Percentiles rank a stretch among this genome's conserved stretches.
phyloP scores from a whole-genome alignment of 345 rosid genomes.

The Clarkia xantiana region DNA sequence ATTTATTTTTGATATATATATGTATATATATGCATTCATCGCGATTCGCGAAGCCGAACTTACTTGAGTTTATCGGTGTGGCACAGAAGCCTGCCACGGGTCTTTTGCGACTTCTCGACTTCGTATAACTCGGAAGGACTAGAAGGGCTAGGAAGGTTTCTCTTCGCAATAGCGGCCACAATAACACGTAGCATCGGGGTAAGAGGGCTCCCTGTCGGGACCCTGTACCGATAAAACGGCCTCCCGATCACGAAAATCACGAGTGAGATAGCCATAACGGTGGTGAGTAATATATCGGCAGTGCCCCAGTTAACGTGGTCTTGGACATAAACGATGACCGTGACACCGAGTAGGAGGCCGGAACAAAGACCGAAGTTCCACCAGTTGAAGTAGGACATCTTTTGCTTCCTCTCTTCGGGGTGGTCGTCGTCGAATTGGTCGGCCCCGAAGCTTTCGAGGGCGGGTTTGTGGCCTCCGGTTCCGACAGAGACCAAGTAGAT shows the following conservation, averaged over 20 bases:
- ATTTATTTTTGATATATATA: too few species aligned
- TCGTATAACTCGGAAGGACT: constrained; percentile 44
- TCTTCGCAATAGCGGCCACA: constrained; percentile 61
- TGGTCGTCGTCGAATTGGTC: constrained; percentile 89
- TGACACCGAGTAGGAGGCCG: constrained; percentile 66
- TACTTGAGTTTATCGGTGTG: constrained; percentile 63
- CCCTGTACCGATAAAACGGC: constrained; percentile 58
- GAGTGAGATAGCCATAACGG: constrained; percentile 52
- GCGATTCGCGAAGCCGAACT: background rate
- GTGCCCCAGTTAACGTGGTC: constrained; percentile 78
- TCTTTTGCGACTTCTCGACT: constrained; percentile 20
- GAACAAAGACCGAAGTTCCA: constrained; percentile 72
- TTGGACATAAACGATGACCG: constrained; percentile 54
- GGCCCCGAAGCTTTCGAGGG: constrained; percentile 91
- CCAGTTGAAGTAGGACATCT: constrained; percentile 94
- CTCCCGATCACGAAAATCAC: constrained; percentile 47
- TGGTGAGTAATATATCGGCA: constrained; percentile 49
- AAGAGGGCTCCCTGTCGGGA: constrained; percentile 67
- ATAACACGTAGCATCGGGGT: constrained; percentile 71
- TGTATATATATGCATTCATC: background rate
- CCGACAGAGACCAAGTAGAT: constrained; percentile 73
- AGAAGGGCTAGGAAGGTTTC: constrained; percentile 46
- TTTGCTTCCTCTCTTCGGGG: constrained; percentile 51
- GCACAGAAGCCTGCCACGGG: constrained; percentile 41
- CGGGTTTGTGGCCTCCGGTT: constrained; percentile 94